Base-by-base conservation (phyloP, 1,284 basidiomycete species). In the Cryptococcus sp. region DNA sequence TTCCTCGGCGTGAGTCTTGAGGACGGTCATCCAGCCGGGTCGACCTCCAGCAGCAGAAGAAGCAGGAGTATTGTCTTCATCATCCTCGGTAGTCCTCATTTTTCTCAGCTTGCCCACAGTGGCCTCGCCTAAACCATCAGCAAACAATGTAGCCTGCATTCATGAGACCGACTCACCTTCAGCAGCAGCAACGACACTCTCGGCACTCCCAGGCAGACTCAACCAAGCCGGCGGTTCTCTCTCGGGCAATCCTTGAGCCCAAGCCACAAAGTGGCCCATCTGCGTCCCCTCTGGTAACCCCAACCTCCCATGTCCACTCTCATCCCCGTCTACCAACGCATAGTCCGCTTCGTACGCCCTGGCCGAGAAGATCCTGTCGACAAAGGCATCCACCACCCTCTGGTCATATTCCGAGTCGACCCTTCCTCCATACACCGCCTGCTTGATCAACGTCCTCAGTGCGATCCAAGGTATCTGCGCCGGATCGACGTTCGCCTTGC, bases 371-470 rank as follows among this genome's bases (percentile, higher is more conserved):
- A 95, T 77, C 12, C 78, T 79, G 60, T 94, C 87, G 23, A 95
- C 90, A 63, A 97, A 95, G 14, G 88, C 82, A 65, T 95, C 87
- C 25, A 97, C 78, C 47, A 94, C 84, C 53, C 80, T 78, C 66
- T 94, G 92, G 66, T 97, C 93, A 64, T 89, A 92, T 70, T 93
- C 88, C 53, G 88, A 92, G 74, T 95, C 93, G 47, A 94, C 78
- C 54, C 90, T 78, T 16, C 93, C 93, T 53, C 93, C 93, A 60
- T 97, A 95, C 18, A 97, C 87, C 1, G 90, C 90, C 69, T 95
- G 87, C 68, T 93, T 95, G 75, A 97, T 80, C 45, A 97, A 79
- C 0, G 85, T 87, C 33, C 89, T 79, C 19, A 97, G 76, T 5
- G 93, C 92, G 56, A 86, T 84, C 92, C 92, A 97, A 3, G 93